Base-by-base conservation (phyloP, 2,329 filamentous ascomycete genomes). In the Tolypocladium cylindrosporum region DNA sequence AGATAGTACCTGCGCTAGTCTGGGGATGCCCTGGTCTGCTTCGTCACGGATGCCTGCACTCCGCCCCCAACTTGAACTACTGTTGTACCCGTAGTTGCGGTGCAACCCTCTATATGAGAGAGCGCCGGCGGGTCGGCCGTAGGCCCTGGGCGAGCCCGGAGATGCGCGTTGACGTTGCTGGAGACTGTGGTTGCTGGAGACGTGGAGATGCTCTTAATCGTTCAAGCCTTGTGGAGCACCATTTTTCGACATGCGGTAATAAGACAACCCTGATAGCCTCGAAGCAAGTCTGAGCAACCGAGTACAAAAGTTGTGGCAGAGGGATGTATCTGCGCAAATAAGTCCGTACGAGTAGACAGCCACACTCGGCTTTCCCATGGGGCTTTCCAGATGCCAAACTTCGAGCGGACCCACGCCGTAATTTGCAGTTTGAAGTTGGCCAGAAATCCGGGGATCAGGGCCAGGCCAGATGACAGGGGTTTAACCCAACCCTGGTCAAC, bases 361-460 rank as follows among this genome's bases (percentile, higher is more conserved):
- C 53, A 31, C 53, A 31, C 21, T 48, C 24, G 9, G 16, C 14
- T 54, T 43, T 27, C 4, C n/a, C 45, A 31, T 45, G 61, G 59
- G 60, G 68, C 67, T 66, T 69, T 69, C 68, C 65, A 68, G 64
- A 68, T 66, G 64, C 64, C 66, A 65, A 68, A 62, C 39, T 45
- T 45, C 50, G 40, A 53, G n/a, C 56, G 43, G 55, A 53, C 52
- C 61, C 60, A 57, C 55, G 45, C 19, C 51, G 59, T 57, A 57
- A 61, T 61, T 58, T 55, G 59, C 60, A 55, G 37, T 41, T 39
- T 41, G 55, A 58, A 60, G 39, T 57, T 65, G 56, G 55, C 52
- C 21, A 65, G 61, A 65, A 72, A 71, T 70, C 69, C 64, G 70
- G 70, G 69, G 67, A 70, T 66, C 63, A 54, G 60, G 60, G 62